These are phyloP conservation scores for Yarrowia sp. DNA, from an alignment of 805 yeast genomes.

Conservation along the genomic window DNA sequence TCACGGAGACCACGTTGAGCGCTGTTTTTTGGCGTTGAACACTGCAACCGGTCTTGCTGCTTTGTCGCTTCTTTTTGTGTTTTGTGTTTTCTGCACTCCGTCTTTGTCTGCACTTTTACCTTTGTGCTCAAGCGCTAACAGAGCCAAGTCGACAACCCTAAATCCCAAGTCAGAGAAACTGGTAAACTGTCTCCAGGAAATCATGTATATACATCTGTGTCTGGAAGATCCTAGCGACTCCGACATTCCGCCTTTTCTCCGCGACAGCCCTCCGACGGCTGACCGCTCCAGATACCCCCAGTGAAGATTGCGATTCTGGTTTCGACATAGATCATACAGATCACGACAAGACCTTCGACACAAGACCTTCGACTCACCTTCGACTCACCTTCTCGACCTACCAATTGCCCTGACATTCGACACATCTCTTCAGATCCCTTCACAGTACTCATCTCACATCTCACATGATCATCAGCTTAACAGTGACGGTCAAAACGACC, in stretches of 20 bases:
- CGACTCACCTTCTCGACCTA: too few relatives aligned
- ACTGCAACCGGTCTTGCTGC: too few relatives aligned
- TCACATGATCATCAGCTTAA: constrained; percentile 30
- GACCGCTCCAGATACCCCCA: not conserved
- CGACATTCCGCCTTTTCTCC: not conserved
- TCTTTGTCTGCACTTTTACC: constrained; percentile 3
- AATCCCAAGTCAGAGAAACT: constrained; percentile 1
- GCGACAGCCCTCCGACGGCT: constrained; percentile 11
- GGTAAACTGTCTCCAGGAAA: constrained; percentile 16
- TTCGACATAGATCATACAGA: too few relatives aligned
- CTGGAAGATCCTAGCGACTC: not conserved
- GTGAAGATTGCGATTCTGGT: too few relatives aligned
- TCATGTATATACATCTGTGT: constrained; percentile 20
- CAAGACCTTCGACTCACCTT: not conserved
- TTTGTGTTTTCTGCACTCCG: not conserved
- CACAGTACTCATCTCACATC: not conserved
- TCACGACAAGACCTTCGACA: not conserved
- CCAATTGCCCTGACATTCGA: not conserved
- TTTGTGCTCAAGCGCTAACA: constrained; percentile 3
- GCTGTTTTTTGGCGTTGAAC: constrained; percentile 13
- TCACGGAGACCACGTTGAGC: not conserved
- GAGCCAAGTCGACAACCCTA: not conserved
- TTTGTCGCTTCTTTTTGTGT: not conserved
- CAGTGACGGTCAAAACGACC: constrained; percentile 16
- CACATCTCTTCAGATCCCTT: too few relatives aligned